A percentile compares a stretch with the other conserved stretches of the same genome.
These are phyloP conservation scores for Apiospora aurea DNA, from an alignment of 2,329 filamentous ascomycete species.

Conservation along the genomic window DNA sequence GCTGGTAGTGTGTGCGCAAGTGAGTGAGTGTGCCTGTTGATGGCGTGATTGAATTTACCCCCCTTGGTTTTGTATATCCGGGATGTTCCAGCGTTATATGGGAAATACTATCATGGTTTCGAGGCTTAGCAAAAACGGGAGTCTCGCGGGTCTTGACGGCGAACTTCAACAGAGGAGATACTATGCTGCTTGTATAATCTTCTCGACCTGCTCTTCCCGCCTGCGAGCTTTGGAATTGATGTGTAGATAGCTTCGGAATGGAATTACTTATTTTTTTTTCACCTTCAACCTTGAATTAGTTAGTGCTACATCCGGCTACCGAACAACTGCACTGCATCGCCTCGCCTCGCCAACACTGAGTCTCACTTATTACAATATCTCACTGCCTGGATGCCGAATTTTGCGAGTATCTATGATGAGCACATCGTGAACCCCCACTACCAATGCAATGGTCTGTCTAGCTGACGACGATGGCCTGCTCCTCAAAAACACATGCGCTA, in stretches of 20 bases:
- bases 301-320: background rate
- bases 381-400: background rate
- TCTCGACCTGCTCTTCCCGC: conserved; percentile 4
- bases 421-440: background rate
- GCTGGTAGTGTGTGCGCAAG: background rate
- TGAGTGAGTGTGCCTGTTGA: background rate
- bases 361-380: background rate
- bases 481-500: background rate
- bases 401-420: background rate
- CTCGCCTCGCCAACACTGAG: background rate
- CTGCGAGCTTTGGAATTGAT: conserved; percentile 15
- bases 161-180: background rate
- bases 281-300: background rate
- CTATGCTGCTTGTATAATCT: conserved; percentile 12
- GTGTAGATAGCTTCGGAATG: conserved; percentile 20
- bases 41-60: background rate
- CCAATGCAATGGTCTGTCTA: background rate
- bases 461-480: background rate
- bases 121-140: conserved; percentile 7
- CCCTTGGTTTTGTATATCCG: conserved; percentile 6
- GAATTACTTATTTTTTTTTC: conserved; percentile 4
- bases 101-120: conserved; percentile 8
- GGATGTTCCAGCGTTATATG: conserved; percentile 1
- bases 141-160: background rate
- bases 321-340: background rate